These are phyloP conservation scores for Salix koriyanagi DNA, from an alignment of 345 rosid genomes.

Conservation along the genomic window DNA sequence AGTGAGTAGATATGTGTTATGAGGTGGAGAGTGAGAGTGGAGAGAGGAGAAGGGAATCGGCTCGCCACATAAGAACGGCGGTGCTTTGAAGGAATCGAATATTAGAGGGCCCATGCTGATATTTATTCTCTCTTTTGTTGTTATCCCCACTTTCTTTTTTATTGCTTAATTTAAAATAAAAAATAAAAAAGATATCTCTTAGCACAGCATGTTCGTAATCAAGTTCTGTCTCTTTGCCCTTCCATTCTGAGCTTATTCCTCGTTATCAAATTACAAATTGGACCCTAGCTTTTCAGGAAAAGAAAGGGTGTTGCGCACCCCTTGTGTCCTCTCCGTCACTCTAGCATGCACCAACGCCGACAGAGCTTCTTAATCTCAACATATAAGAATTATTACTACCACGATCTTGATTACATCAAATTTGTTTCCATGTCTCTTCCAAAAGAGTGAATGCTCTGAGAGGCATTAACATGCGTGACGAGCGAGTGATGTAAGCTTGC, in stretches of 20 bases:
- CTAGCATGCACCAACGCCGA: too few relatives aligned
- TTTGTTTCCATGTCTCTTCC: too few relatives aligned
- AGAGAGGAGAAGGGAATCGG: slow-evolving; percentile 5
- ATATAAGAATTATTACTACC: too few relatives aligned
- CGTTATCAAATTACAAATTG: not conserved
- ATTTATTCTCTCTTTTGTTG: slow-evolving; percentile 11
- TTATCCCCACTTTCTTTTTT: too few relatives aligned
- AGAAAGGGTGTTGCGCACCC: not conserved
- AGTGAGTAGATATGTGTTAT: not conserved
- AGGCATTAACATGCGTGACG: not conserved
- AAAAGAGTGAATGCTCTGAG: too few relatives aligned
- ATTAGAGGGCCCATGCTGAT: slow-evolving; percentile 11
- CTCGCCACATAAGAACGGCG: slow-evolving; percentile 38
- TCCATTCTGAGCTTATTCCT: too few relatives aligned
- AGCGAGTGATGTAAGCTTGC: not conserved
- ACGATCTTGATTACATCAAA: too few relatives aligned
- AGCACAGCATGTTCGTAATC: too few relatives aligned
- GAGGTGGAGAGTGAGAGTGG: not conserved
- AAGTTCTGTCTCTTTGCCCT: not conserved
- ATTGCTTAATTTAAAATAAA: too few relatives aligned
- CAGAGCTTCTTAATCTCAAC: too few relatives aligned
- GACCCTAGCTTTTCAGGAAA: not conserved
- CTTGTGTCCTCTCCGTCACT: not conserved
- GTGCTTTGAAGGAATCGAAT: slow-evolving; percentile 12
- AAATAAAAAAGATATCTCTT: too few relatives aligned